Conservation (phyloP, 768 basidiomycete species). For the Leccinellum luteum region DNA sequence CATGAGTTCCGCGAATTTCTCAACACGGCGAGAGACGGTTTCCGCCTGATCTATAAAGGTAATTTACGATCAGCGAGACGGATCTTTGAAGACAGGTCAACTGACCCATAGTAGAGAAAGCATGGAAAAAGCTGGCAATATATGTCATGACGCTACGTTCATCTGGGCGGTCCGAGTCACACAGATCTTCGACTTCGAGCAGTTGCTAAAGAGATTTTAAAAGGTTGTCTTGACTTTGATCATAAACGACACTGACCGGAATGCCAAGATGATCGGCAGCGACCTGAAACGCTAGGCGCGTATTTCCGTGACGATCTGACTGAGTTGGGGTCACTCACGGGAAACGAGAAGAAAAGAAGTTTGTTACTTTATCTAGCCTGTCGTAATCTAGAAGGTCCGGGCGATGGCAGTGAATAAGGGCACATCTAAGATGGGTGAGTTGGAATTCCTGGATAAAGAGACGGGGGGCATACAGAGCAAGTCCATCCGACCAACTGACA, state of each 20-base stretch:
- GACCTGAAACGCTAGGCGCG: constrained; percentile 80
- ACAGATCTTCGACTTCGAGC: constrained; percentile 94
- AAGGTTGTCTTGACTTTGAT: background rate
- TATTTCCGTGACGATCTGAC: constrained; percentile 80
- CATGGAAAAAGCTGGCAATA: constrained; percentile 96
- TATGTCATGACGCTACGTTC: constrained; percentile 99
- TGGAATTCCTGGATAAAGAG: background rate
- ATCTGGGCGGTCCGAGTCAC: constrained; percentile 83
- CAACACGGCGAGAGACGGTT: constrained; percentile 88
- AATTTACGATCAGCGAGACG: background rate
- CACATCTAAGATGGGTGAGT: constrained; percentile 63
- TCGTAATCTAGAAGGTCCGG: constrained; percentile 94
- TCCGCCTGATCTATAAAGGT: constrained; percentile 78
- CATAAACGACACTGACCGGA: constrained; percentile 55
- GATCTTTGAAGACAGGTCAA: background rate
- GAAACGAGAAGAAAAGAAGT: background rate
- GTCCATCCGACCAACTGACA: constrained; percentile 88
- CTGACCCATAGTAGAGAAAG: constrained; percentile 94
- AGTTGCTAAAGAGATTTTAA: constrained; percentile 60
- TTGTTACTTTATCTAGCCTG: constrained; percentile 72
- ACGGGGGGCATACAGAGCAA: constrained; percentile 71
- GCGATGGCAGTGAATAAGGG: constrained; percentile 95
- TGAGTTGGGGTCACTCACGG: constrained; percentile 30
- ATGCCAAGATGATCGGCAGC: constrained; percentile 89
- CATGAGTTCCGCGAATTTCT: constrained; percentile 96